phyloP scores from a whole-genome alignment of 257 asterid genomes.

The Knoxia roxburghii region DNA sequence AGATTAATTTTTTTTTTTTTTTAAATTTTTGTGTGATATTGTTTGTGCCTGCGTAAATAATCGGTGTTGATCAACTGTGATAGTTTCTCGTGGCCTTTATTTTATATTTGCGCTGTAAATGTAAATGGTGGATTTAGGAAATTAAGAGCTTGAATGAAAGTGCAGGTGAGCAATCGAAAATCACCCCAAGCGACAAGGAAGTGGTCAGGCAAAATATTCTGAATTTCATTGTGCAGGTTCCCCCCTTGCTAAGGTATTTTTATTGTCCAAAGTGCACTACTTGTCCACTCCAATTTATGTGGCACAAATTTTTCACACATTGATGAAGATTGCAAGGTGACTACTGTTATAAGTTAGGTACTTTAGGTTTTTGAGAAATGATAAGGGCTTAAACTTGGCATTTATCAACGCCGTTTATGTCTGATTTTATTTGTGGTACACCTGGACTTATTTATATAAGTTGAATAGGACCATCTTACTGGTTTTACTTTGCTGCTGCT shows the following conservation, averaged over 20 bases:
- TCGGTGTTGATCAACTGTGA: background rate
- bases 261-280: background rate
- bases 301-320: background rate
- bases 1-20: background rate
- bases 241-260: conserved; percentile 76
- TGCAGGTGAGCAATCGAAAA: conserved; percentile 76
- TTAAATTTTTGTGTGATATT: background rate
- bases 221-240: conserved; percentile 68
- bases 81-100: background rate
- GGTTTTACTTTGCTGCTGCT: too few species aligned
- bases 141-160: conserved; percentile 15
- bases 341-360: background rate
- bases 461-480: background rate
- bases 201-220: conserved; percentile 86
- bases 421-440: background rate
- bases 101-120: background rate
- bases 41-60: background rate
- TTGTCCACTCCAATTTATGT: background rate
- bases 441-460: background rate
- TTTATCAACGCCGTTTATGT: background rate
- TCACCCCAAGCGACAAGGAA: conserved; percentile 78
- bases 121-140: background rate
- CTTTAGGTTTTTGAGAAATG: background rate
- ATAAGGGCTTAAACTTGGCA: background rate
- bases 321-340: background rate